Percentiles rank a stretch among this genome's conserved stretches.
phyloP scores from a whole-genome alignment of 2,329 filamentous ascomycete genomes.

The Cladosporium oxysporum region DNA sequence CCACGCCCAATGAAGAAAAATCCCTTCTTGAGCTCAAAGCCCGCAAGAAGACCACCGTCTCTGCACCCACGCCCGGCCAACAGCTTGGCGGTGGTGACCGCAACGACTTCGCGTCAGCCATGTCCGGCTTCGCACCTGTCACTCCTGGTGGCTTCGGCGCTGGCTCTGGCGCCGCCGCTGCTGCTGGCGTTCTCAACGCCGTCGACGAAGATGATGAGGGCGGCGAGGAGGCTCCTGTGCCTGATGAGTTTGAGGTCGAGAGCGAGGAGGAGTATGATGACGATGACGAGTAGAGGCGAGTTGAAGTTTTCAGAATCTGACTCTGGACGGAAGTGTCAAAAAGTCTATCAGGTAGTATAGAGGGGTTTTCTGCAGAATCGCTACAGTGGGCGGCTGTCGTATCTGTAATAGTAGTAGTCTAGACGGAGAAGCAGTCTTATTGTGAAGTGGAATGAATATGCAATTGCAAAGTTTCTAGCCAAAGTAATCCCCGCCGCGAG shows the following conservation, averaged over 20 bases:
- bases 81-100: conserved; percentile 27
- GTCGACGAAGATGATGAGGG: conserved; percentile 82
- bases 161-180: conserved; percentile 33
- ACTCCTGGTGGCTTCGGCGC: conserved; percentile 13
- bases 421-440: not conserved
- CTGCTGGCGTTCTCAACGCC: conserved; percentile 78
- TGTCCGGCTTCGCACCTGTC: conserved; percentile 31
- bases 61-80: conserved; percentile 42
- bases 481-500: not conserved
- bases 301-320: not conserved
- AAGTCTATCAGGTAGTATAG: not conserved
- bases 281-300: not conserved
- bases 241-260: conserved; percentile 76
- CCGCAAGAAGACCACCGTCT: conserved; percentile 66
- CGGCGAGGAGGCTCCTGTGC: conserved; percentile 66
- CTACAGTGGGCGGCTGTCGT: not conserved
- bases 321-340: not conserved
- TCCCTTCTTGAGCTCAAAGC: conserved; percentile 86
- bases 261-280: conserved; percentile 47
- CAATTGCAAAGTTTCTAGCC: not conserved
- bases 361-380: not conserved
- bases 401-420: conserved; percentile 2
- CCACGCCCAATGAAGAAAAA: conserved; percentile 74
- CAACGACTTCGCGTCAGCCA: conserved; percentile 34
- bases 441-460: not conserved